Evolutionary conservation across 2,329 filamentous ascomycete species (phyloP).

Genomic region (Hyphodiscus sp.): DNA sequence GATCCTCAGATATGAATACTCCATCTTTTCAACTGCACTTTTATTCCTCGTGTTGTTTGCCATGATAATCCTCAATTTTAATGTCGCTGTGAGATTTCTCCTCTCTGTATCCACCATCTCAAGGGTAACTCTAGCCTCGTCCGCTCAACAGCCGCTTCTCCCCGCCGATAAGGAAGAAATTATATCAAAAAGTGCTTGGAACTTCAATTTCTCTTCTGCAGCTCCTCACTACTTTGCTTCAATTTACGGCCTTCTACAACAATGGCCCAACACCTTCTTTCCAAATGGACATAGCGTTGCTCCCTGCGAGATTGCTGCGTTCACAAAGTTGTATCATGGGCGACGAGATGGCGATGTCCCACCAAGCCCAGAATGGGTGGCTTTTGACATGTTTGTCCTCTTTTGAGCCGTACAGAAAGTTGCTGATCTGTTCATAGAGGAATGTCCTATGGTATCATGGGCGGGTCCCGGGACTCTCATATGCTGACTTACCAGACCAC

Average conservation of each 20-base stretch:
- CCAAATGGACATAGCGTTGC: slow-evolving; percentile 43
- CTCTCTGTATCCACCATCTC: neutral
- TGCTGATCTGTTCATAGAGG: slow-evolving; percentile 28
- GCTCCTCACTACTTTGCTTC: slow-evolving; percentile 44
- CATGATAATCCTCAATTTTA: too few species aligned
- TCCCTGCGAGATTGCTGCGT: slow-evolving; percentile 39
- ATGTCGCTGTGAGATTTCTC: too few species aligned
- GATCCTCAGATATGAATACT: too few species aligned
- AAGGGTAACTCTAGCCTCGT: neutral
- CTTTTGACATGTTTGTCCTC: slow-evolving; percentile 38
- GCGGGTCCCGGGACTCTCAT: slow-evolving; percentile 35
- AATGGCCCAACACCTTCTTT: slow-evolving; percentile 46
- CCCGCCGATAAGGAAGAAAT: neutral
- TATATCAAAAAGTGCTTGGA: slow-evolving; percentile 17
- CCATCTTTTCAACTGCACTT: too few species aligned
- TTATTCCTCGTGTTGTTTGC: too few species aligned
- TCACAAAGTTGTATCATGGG: slow-evolving; percentile 45
- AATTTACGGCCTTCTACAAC: slow-evolving; percentile 39
- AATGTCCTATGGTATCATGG: slow-evolving; percentile 50
- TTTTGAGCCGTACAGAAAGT: neutral
- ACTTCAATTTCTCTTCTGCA: slow-evolving; percentile 41
- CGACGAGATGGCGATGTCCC: slow-evolving; percentile 35
- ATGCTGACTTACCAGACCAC: slow-evolving; percentile 44
- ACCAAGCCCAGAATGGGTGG: slow-evolving; percentile 45
- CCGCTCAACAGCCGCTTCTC: slow-evolving; percentile 6